A percentile compares a stretch with the other conserved stretches of the same genome.
Evolutionary conservation across 2,329 filamentous ascomycete genomes (phyloP).

Genomic region (Pseudogymnoascus destructans): DNA sequence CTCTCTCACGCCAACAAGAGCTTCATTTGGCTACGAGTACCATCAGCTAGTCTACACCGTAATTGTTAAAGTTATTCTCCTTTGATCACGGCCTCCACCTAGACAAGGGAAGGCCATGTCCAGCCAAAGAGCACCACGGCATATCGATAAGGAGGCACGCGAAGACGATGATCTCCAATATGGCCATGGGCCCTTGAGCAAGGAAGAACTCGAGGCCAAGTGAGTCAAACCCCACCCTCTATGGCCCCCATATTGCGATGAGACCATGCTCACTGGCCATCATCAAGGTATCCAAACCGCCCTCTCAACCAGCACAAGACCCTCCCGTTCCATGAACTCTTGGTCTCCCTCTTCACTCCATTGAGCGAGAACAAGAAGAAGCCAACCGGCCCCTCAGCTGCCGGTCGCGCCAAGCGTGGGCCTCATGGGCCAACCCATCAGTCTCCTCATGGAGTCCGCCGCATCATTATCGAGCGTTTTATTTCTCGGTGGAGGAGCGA

Average conservation of each 20-base stretch:
- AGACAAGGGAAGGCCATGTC: neutral
- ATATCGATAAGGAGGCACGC: constrained; percentile 19
- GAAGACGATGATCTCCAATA: constrained; percentile 37
- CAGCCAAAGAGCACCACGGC: neutral
- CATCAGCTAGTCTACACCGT: neutral
- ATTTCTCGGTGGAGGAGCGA: constrained; percentile 76
- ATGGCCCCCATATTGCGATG: neutral
- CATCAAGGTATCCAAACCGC: constrained; percentile 61
- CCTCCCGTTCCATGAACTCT: constrained; percentile 69
- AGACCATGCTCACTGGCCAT: constrained; percentile 13
- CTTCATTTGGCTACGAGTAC: neutral
- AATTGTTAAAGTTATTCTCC: neutral
- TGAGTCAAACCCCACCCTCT: constrained; percentile 12
- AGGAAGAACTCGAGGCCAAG: constrained; percentile 20
- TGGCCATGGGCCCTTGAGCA: constrained; percentile 28
- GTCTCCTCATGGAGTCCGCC: constrained; percentile 64
- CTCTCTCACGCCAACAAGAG: neutral
- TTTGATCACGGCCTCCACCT: neutral
- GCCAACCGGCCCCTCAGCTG: constrained; percentile 35
- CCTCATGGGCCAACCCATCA: constrained; percentile 43
- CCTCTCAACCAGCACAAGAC: constrained; percentile 72
- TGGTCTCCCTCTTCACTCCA: constrained; percentile 68
- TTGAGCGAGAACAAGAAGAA: constrained; percentile 60
- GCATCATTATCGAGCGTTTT: constrained; percentile 73
- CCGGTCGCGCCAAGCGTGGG: constrained; percentile 42